These are phyloP conservation scores for Euphorbia celastroides DNA, from an alignment of 441 rosid species.

Conservation along the genomic window DNA sequence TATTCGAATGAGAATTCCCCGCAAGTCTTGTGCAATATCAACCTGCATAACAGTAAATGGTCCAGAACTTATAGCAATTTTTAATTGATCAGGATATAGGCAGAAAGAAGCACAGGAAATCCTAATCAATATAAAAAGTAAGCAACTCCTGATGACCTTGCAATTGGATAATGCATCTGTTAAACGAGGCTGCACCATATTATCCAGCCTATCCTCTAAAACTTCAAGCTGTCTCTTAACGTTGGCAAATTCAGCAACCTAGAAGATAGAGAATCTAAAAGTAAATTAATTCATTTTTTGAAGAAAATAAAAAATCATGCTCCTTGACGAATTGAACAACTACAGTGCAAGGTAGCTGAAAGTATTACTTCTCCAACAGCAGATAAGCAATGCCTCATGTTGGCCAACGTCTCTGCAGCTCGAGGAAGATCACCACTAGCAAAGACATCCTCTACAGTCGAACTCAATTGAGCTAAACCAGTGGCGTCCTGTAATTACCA, in stretches of 20 bases:
- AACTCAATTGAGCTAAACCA: conserved; percentile 89
- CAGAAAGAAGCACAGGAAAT: not conserved
- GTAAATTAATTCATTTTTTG: not conserved
- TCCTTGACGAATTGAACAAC: not conserved
- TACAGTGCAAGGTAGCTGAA: not conserved
- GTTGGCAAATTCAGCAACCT: conserved; percentile 99
- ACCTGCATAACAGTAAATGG: conserved; percentile 40
- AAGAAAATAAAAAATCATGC: not conserved
- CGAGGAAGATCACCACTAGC: conserved; percentile 98
- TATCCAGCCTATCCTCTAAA: conserved; percentile 87
- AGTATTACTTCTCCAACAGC: conserved; percentile 90
- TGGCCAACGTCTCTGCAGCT: conserved; percentile 98
- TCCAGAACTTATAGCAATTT: conserved; percentile 17
- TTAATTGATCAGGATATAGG: conserved; percentile 6
- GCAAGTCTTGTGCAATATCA: conserved; percentile 89
- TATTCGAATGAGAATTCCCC: conserved; percentile 91
- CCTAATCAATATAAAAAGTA: not conserved
- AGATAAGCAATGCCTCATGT: conserved; percentile 97
- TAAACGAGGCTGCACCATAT: conserved; percentile 96
- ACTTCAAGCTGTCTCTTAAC: conserved; percentile 92
- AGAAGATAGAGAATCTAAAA: conserved; percentile 8
- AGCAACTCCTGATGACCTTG: conserved; percentile 43
- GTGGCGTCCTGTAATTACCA: conserved; percentile 74
- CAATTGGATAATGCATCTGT: conserved; percentile 90
- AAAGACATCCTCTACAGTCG: conserved; percentile 98